These are phyloP conservation scores for Symbiotaphrina buchneri DNA, from an alignment of 495 filamentous ascomycete genomes.

Conservation along the genomic window DNA sequence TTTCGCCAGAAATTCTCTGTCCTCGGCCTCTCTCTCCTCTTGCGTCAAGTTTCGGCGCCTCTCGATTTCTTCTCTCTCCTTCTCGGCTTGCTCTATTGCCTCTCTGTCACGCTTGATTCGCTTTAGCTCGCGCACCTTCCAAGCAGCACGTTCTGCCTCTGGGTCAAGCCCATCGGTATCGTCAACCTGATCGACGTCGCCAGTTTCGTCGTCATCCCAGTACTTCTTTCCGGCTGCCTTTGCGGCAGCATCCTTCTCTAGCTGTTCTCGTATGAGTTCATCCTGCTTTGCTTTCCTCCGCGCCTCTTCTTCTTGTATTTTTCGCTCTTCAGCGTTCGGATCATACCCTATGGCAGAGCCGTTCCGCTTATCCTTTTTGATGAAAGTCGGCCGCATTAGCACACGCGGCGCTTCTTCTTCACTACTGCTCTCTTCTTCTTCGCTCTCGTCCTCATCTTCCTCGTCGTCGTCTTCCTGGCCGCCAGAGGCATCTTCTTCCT, in stretches of 20 bases:
- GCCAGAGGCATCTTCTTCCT: slow-evolving; percentile 12
- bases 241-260: slow-evolving; percentile 56
- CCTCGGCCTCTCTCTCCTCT: slow-evolving; percentile 73
- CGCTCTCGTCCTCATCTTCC: slow-evolving; percentile 13
- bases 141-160: slow-evolving; percentile 73
- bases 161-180: slow-evolving; percentile 73
- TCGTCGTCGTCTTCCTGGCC: slow-evolving; percentile 19
- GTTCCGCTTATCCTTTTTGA: slow-evolving; percentile 58
- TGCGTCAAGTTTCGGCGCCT: slow-evolving; percentile 66
- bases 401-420: slow-evolving; percentile 56
- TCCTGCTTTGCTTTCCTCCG: slow-evolving; percentile 45
- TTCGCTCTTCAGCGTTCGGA: slow-evolving; percentile 19
- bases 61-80: slow-evolving; percentile 76
- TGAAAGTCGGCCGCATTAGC: slow-evolving; percentile 75
- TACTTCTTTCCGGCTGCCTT: slow-evolving; percentile 52
- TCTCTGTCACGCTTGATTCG: slow-evolving; percentile 70
- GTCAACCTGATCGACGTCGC: slow-evolving; percentile 41
- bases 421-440: slow-evolving; percentile 29
- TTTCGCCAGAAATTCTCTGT: slow-evolving; percentile 47
- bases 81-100: slow-evolving; percentile 62
- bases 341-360: slow-evolving; percentile 9
- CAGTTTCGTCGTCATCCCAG: slow-evolving; percentile 72
- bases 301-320: slow-evolving; percentile 32
- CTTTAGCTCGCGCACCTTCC: slow-evolving; percentile 82
- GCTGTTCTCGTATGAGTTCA: slow-evolving; percentile 66